These are phyloP conservation scores for Penicillium capsulatum DNA, from an alignment of 2,329 filamentous ascomycete genomes.

Conservation along the genomic window DNA sequence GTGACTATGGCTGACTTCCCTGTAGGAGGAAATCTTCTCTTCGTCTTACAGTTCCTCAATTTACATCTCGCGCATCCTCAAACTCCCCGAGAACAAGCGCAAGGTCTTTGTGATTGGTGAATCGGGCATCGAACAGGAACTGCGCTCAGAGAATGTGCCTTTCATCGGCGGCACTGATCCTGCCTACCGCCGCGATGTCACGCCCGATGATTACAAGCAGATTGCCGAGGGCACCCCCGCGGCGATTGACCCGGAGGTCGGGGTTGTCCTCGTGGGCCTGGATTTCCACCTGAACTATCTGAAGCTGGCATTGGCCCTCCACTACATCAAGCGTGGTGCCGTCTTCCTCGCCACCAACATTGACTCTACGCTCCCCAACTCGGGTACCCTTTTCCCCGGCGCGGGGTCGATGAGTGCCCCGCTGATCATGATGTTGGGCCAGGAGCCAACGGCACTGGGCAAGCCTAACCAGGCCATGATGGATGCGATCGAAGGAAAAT, in stretches of 20 bases:
- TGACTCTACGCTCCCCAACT: constrained; percentile 82
- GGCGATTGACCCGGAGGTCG: constrained; percentile 79
- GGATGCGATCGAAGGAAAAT: constrained; percentile 96
- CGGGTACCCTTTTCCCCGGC: constrained; percentile 80
- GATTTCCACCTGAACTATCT: constrained; percentile 96
- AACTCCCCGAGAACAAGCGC: constrained; percentile 71
- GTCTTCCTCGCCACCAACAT: constrained; percentile 89
- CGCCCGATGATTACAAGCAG: constrained; percentile 70
- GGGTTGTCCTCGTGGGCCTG: constrained; percentile 80
- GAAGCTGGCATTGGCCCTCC: constrained; percentile 77
- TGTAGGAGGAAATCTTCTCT: constrained; percentile 84
- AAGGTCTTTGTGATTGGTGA: constrained; percentile 96
- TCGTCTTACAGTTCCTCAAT: constrained; percentile 92
- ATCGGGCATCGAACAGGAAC: constrained; percentile 82
- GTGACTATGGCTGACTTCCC: constrained; percentile 1
- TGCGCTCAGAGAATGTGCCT: constrained; percentile 70
- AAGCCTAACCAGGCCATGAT: constrained; percentile 99
- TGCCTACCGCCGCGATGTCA: constrained; percentile 69
- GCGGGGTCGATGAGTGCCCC: constrained; percentile 79
- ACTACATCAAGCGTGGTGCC: constrained; percentile 77
- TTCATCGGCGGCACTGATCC: constrained; percentile 86
- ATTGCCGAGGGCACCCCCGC: constrained; percentile 68
- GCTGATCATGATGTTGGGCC: constrained; percentile 65
- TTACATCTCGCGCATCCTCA: constrained; percentile 90
- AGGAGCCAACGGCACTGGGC: constrained; percentile 72